These are phyloP conservation scores for Penicillium simplicissimum DNA, from an alignment of 495 filamentous ascomycete genomes.

Conservation along the genomic window DNA sequence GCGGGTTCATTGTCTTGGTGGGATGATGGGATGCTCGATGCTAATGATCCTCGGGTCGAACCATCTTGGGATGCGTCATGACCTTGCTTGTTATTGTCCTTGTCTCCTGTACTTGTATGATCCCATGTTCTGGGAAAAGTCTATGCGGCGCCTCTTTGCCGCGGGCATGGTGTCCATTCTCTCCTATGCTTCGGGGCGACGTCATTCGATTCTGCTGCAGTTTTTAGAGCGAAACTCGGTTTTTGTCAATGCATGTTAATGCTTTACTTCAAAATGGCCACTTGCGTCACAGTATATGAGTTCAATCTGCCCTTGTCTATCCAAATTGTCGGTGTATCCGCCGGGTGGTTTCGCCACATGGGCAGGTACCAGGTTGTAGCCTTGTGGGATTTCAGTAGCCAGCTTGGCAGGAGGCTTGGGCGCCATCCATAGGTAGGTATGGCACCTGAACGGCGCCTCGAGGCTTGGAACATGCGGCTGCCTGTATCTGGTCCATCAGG, in stretches of 20 bases:
- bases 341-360: too few relatives aligned
- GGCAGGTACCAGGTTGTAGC: too few relatives aligned
- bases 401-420: too few relatives aligned
- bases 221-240: not conserved
- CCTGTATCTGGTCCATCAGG: too few relatives aligned
- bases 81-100: slow-evolving; percentile 19
- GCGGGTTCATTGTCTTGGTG: slow-evolving; percentile 6
- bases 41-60: slow-evolving; percentile 15
- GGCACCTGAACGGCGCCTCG: too few relatives aligned
- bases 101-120: slow-evolving; percentile 33
- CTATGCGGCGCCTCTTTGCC: slow-evolving; percentile 12
- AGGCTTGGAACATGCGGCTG: too few relatives aligned
- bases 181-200: slow-evolving; percentile 10
- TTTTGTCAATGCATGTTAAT: not conserved
- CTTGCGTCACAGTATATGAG: not conserved
- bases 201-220: not conserved
- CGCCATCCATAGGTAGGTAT: too few relatives aligned
- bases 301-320: too few relatives aligned
- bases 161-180: slow-evolving; percentile 19
- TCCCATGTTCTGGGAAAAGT: slow-evolving; percentile 12
- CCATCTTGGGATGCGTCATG: slow-evolving; percentile 33
- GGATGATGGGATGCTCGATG: slow-evolving; percentile 31
- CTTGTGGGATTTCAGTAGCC: too few relatives aligned
- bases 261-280: not conserved
- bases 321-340: too few relatives aligned